Evolutionary conservation across 1,284 basidiomycete genomes (phyloP).

Genomic region (Fomitopsis pinicola): DNA sequence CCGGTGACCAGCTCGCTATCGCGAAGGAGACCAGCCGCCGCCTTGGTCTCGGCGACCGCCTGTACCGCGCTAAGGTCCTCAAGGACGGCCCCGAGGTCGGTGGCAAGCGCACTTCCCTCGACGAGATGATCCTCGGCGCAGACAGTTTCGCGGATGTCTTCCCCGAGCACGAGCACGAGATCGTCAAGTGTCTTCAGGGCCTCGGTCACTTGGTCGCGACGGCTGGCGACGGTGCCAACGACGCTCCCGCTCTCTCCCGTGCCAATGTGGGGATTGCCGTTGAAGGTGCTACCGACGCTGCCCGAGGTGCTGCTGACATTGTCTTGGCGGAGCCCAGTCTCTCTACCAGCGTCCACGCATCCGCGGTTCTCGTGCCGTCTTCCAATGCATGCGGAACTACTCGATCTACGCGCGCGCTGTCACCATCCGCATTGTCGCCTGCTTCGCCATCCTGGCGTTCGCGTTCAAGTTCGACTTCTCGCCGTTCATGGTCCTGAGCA

Average conservation of each 20-base stretch:
- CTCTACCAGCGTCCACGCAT: slow-evolving; percentile 97
- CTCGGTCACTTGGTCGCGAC: slow-evolving; percentile 86
- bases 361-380: slow-evolving; percentile 92
- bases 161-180: slow-evolving; percentile 93
- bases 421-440: slow-evolving; percentile 97
- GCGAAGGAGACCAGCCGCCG: slow-evolving; percentile 98
- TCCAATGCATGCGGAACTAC: slow-evolving; percentile 98
- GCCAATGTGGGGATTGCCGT: slow-evolving; percentile 97
- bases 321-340: slow-evolving; percentile 94
- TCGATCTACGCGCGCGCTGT: slow-evolving; percentile 90
- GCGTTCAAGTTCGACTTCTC: slow-evolving; percentile 98
- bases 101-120: slow-evolving; percentile 76
- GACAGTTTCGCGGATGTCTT: slow-evolving; percentile 95
- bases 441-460: slow-evolving; percentile 94
- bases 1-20: slow-evolving; percentile 98
- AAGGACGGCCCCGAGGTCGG: slow-evolving; percentile 84
- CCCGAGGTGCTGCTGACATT: slow-evolving; percentile 80
- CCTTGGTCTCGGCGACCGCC: slow-evolving; percentile 93
- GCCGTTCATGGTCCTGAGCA: slow-evolving; percentile 98
- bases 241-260: slow-evolving; percentile 89
- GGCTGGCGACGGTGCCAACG: slow-evolving; percentile 98
- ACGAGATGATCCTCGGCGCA: slow-evolving; percentile 92
- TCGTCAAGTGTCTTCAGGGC: slow-evolving; percentile 91
- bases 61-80: slow-evolving; percentile 94
- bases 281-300: slow-evolving; percentile 94